Conservation (phyloP, 306 rosid genomes). For the Bauhinia variegata region DNA sequence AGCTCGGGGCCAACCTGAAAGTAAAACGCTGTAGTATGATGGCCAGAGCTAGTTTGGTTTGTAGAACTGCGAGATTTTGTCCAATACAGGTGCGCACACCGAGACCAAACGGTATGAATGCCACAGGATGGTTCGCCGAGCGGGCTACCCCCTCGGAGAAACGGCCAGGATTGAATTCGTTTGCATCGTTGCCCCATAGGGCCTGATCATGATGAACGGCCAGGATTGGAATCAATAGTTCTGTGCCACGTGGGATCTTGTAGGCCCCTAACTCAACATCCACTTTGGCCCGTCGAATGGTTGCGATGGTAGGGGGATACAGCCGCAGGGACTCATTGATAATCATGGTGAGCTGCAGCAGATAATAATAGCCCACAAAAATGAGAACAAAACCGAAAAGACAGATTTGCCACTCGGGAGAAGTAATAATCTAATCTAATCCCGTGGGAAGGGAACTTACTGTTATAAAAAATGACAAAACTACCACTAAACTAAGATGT, state of each 20-base stretch:
- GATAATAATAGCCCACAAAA: conserved; percentile 15
- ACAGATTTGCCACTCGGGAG: background rate
- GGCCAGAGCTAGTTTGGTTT: conserved; percentile 71
- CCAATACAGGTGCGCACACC: conserved; percentile 91
- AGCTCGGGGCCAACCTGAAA: conserved; percentile 79
- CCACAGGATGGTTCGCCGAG: conserved; percentile 73
- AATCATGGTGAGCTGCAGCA: conserved; percentile 79
- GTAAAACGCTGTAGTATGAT: conserved; percentile 86
- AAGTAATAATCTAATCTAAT: too few species aligned
- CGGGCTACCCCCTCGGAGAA: conserved; percentile 71
- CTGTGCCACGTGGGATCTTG: conserved; percentile 83
- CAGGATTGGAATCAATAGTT: conserved; percentile 78
- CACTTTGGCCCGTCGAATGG: conserved; percentile 68
- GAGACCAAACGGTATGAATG: conserved; percentile 79
- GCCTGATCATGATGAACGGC: conserved; percentile 89
- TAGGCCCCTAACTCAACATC: conserved; percentile 76
- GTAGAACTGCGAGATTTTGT: conserved; percentile 82
- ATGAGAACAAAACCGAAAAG: background rate
- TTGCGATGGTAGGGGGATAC: conserved; percentile 86
- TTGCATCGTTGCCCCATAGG: conserved; percentile 79
- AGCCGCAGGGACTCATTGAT: conserved; percentile 83
- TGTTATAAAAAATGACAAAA: conserved; percentile 10
- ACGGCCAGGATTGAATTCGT: conserved; percentile 88
- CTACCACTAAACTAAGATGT: conserved; percentile 23
- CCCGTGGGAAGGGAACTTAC: too few species aligned